A percentile compares a stretch with the other conserved stretches of the same genome.
phyloP scores from a whole-genome alignment of 352 stramenopile genomes.

The Pythium diclinum region DNA sequence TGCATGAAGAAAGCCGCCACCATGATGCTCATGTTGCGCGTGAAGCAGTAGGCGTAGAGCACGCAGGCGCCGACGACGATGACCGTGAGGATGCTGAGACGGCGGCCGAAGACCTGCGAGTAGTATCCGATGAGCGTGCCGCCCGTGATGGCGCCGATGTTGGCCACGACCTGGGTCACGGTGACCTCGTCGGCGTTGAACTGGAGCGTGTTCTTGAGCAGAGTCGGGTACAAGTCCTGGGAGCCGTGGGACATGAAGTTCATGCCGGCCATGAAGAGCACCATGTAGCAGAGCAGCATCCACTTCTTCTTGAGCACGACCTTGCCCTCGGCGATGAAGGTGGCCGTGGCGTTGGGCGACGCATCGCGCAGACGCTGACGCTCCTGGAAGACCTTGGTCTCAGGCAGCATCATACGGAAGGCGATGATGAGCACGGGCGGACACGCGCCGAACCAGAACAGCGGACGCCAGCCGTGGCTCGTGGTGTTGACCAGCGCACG shows the following conservation, averaged over 20 bases:
- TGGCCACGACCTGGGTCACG: slow-evolving; percentile 47
- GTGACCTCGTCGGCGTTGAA: slow-evolving; percentile 52
- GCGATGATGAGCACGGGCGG: slow-evolving; percentile 46
- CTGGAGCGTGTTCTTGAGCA: slow-evolving; percentile 47
- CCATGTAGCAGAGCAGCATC: slow-evolving; percentile 40
- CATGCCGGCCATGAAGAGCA: slow-evolving; percentile 44
- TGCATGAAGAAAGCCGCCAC: slow-evolving; percentile 42
- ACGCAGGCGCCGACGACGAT: slow-evolving; percentile 31
- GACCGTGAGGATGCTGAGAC: slow-evolving; percentile 41
- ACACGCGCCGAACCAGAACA: slow-evolving; percentile 49
- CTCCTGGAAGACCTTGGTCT: slow-evolving; percentile 22
- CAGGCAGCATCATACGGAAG: slow-evolving; percentile 35
- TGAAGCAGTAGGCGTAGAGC: slow-evolving; percentile 53
- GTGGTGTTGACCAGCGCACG: slow-evolving; percentile 38
- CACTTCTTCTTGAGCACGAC: slow-evolving; percentile 40
- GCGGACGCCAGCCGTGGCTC: slow-evolving; percentile 39
- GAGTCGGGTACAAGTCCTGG: slow-evolving; percentile 53
- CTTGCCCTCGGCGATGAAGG: slow-evolving; percentile 42
- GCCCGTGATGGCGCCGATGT: slow-evolving; percentile 43
- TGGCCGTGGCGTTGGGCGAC: slow-evolving; percentile 30
- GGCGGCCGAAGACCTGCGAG: slow-evolving; percentile 52
- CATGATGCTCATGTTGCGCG: slow-evolving; percentile 26
- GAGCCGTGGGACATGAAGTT: slow-evolving; percentile 51
- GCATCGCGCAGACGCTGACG: slow-evolving; percentile 14
- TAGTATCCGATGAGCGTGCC: slow-evolving; percentile 52